These are phyloP conservation scores for Kwoniella pini DNA, from an alignment of 768 basidiomycete genomes.

Conservation along the genomic window DNA sequence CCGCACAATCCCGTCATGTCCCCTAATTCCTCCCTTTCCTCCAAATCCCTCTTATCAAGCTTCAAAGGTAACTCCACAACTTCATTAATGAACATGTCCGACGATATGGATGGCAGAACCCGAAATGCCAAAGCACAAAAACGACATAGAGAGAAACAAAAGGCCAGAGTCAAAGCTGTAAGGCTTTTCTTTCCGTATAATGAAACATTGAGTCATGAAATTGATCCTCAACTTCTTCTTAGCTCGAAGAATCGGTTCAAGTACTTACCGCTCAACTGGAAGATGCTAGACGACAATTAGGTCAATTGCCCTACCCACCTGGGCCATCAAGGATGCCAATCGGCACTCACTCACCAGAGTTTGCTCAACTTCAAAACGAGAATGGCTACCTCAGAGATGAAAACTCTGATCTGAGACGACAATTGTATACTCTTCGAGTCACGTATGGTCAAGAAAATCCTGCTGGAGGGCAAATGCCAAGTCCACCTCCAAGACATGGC, in stretches of 20 bases:
- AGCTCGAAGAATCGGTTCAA: constrained; percentile 51
- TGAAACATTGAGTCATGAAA: no score
- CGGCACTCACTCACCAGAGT: constrained; percentile 31
- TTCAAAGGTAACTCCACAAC: constrained; percentile 18
- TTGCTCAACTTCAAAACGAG: constrained; percentile 32
- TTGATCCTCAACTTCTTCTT: background rate
- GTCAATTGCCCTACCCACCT: constrained; percentile 24
- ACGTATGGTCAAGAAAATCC: constrained; percentile 9
- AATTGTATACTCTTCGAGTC: constrained; percentile 26
- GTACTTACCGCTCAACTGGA: constrained; percentile 44
- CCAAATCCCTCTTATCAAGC: constrained; percentile 15
- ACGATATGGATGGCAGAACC: constrained; percentile 46
- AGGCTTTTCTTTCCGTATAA: no score
- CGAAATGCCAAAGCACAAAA: constrained; percentile 53
- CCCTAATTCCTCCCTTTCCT: constrained; percentile 14
- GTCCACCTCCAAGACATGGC: constrained; percentile 21
- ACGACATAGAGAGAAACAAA: constrained; percentile 52
- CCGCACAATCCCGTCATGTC: constrained; percentile 12
- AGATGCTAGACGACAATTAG: constrained; percentile 42
- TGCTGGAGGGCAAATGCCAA: constrained; percentile 11
- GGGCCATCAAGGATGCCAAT: constrained; percentile 19
- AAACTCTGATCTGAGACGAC: constrained; percentile 39
- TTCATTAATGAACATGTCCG: constrained; percentile 15
- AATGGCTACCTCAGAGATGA: constrained; percentile 48
- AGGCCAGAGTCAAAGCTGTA: constrained; percentile 49